Percentiles rank a stretch among this genome's conserved stretches.
Conservation (phyloP, 305 asterid genomes). For the Caryopteris hybrid region DNA sequence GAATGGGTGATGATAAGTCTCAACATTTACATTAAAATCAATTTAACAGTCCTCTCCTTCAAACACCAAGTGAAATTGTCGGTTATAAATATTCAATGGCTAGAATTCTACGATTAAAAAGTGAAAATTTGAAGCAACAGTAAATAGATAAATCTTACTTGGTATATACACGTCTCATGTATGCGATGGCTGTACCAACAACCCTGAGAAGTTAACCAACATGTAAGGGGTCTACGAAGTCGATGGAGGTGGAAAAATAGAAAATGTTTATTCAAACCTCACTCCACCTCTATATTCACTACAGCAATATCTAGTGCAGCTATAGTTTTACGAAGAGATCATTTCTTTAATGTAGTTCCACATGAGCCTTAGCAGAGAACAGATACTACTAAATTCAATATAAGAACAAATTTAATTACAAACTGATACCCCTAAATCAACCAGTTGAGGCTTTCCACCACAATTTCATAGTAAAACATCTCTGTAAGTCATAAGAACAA, state of each 20-base stretch:
- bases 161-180: conserved; percentile 89
- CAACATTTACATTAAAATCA: neutral
- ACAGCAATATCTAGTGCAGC: neutral
- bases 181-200: conserved; percentile 88
- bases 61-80: neutral
- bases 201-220: conserved; percentile 65
- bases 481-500: neutral
- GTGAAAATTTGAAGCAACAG: neutral
- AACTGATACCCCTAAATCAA: neutral
- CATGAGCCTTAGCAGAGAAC: neutral
- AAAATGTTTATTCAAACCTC: neutral
- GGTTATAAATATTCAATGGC: neutral
- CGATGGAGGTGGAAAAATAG: conserved; percentile 1
- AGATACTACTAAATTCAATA: neutral
- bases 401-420: neutral
- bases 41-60: neutral
- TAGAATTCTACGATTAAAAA: neutral
- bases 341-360: neutral
- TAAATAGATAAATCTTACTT: conserved; percentile 37
- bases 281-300: neutral
- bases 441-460: neutral
- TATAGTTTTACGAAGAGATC: neutral
- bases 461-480: neutral
- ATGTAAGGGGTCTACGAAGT: conserved; percentile 4
- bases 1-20: too few species aligned